Percentiles rank a stretch among this genome's conserved stretches.
Evolutionary conservation across 805 yeast species (phyloP).

Genomic region (Candida schatavii): DNA sequence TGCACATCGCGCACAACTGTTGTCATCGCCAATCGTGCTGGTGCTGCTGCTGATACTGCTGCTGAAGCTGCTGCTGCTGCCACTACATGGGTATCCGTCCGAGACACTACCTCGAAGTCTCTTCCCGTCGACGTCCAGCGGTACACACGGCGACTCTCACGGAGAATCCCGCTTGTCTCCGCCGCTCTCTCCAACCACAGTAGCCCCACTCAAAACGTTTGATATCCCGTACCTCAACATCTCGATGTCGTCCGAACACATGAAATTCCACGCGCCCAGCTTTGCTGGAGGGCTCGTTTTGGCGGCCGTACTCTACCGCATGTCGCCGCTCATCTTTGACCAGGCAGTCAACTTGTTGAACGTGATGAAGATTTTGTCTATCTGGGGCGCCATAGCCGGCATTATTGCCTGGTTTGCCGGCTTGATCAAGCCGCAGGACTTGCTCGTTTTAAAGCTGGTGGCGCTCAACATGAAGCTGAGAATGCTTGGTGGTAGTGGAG

Average conservation of each 20-base stretch:
- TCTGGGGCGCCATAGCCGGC: conserved; percentile 24
- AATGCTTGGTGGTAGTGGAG: no score
- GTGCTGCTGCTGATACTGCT: background rate
- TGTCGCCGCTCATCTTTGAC: conserved; percentile 19
- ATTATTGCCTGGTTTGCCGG: conserved; percentile 31
- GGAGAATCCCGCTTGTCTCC: background rate
- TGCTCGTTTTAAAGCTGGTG: background rate
- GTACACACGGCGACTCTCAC: background rate
- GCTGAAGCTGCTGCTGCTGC: background rate
- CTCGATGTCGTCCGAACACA: background rate
- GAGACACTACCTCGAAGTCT: background rate
- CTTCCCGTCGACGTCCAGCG: background rate
- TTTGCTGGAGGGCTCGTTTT: conserved; percentile 26
- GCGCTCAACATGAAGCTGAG: background rate
- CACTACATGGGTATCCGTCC: background rate
- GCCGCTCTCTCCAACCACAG: conserved; percentile 1
- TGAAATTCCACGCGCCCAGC: conserved; percentile 22
- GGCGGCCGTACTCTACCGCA: conserved; percentile 19
- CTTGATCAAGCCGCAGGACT: conserved; percentile 9
- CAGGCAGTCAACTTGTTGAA: conserved; percentile 17
- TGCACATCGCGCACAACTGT: no score
- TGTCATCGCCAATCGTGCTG: no score
- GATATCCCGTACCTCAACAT: conserved; percentile 1
- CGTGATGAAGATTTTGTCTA: conserved; percentile 19
- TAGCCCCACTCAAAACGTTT: background rate